phyloP scores from a whole-genome alignment of 1,284 basidiomycete genomes.

The Boletus semigastroideus region DNA sequence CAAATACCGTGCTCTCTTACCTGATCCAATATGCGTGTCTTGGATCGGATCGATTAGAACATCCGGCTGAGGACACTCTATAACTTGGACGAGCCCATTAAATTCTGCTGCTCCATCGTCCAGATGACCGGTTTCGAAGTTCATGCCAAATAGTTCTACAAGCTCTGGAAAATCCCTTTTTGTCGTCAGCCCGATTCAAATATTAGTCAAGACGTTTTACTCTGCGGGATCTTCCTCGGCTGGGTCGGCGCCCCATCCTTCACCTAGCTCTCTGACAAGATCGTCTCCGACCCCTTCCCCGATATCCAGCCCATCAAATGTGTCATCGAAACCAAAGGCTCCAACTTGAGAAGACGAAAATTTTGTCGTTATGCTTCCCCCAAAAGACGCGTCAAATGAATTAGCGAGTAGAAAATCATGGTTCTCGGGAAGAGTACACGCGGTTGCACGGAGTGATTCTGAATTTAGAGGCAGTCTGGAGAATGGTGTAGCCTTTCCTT shows the following conservation, averaged over 20 bases:
- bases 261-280: conserved; percentile 68
- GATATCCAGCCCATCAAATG: conserved; percentile 57
- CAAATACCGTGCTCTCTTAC: conserved; percentile 9
- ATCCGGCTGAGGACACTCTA: neutral
- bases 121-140: conserved; percentile 15
- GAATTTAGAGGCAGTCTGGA: conserved; percentile 17
- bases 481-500: conserved; percentile 32
- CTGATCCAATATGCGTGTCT: neutral
- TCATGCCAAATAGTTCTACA: conserved; percentile 15
- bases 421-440: conserved; percentile 67
- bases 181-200: conserved; percentile 11
- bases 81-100: neutral
- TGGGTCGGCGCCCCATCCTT: conserved; percentile 55
- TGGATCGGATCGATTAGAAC: neutral
- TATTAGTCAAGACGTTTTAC: conserved; percentile 6
- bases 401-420: conserved; percentile 64
- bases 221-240: conserved; percentile 21
- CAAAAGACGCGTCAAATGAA: conserved; percentile 63
- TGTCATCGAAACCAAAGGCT: conserved; percentile 53
- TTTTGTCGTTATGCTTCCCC: conserved; percentile 37
- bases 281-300: conserved; percentile 65
- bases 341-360: conserved; percentile 58
- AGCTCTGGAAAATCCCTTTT: conserved; percentile 14
- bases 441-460: conserved; percentile 50
- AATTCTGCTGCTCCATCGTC: conserved; percentile 8